A percentile compares a stretch with the other conserved stretches of the same genome.
These are phyloP conservation scores for Extremus antarcticus DNA, from an alignment of 495 filamentous ascomycete species.

Conservation along the genomic window DNA sequence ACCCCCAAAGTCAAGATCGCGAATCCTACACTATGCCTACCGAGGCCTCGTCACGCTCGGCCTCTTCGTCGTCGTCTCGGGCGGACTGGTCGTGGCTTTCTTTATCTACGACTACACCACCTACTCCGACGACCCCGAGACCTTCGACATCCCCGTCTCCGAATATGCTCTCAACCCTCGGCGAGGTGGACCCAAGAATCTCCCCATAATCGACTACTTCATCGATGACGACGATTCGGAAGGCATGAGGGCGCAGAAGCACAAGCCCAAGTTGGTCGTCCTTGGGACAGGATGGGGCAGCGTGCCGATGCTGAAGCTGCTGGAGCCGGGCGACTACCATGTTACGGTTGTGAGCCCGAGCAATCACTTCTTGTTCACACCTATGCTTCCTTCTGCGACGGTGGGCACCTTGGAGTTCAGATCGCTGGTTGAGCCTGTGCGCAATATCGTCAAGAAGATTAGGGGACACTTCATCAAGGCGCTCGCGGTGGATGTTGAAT, in stretches of 20 bases:
- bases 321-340: constrained; percentile 85
- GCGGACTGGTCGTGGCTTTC: constrained; percentile 58
- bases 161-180: constrained; percentile 70
- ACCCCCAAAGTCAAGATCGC: constrained; percentile 12
- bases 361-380: constrained; percentile 96
- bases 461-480: constrained; percentile 86
- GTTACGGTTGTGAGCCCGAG: constrained; percentile 86
- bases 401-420: constrained; percentile 88
- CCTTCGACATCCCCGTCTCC: constrained; percentile 68
- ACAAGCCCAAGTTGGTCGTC: constrained; percentile 85
- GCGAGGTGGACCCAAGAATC: constrained; percentile 86
- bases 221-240: constrained; percentile 78
- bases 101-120: constrained; percentile 93
- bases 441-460: constrained; percentile 65
- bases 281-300: constrained; percentile 94
- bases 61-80: constrained; percentile 44
- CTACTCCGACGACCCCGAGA: constrained; percentile 56
- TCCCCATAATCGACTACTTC: constrained; percentile 77
- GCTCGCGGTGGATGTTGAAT: constrained; percentile 75
- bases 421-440: constrained; percentile 84
- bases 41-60: constrained; percentile 47
- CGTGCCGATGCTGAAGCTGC: constrained; percentile 78
- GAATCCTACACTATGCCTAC: constrained; percentile 34
- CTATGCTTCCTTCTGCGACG: constrained; percentile 92
- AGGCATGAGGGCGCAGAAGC: constrained; percentile 54